These are phyloP conservation scores for Antitrichia curtipendula DNA, from an alignment of 225 moss, liverwort and hornwort genomes.

Conservation along the genomic window DNA sequence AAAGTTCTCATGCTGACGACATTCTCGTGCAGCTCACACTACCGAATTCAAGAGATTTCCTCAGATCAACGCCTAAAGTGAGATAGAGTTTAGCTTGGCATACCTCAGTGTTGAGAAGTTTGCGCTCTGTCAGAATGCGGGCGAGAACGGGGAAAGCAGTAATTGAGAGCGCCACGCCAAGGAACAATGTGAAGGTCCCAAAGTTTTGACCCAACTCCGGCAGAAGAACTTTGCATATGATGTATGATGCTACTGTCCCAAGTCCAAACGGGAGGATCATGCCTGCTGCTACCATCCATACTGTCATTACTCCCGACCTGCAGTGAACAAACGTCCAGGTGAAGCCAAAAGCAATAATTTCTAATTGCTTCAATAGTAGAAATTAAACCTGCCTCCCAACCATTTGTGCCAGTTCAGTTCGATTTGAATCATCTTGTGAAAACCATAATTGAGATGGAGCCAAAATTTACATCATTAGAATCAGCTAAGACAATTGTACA, in stretches of 20 bases:
- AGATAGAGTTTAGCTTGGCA: not conserved
- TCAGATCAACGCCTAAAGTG: not conserved
- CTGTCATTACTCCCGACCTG: conserved; percentile 43
- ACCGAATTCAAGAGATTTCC: not conserved
- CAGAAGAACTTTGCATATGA: conserved; percentile 18
- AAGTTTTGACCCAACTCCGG: not conserved
- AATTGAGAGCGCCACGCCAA: conserved; percentile 60
- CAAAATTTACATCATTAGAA: not conserved
- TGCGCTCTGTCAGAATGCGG: conserved; percentile 66
- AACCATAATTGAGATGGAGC: not conserved
- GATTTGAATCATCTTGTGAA: not conserved
- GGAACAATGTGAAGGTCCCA: conserved; percentile 47
- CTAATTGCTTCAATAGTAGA: not conserved
- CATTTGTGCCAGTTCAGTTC: too few relatives aligned
- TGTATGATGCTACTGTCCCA: conserved; percentile 6
- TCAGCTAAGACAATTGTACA: not conserved
- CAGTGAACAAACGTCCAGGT: not conserved
- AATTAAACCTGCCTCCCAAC: not conserved
- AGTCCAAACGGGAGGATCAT: conserved; percentile 58
- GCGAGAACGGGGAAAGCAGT: conserved; percentile 84
- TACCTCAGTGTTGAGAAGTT: conserved; percentile 61
- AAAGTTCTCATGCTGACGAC: too few relatives aligned
- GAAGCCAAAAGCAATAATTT: not conserved
- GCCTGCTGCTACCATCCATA: conserved; percentile 52
- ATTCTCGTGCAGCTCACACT: not conserved